Percentiles rank a stretch among this genome's conserved stretches.
These are phyloP conservation scores for Ampelomyces quisqualis DNA, from an alignment of 2,329 filamentous ascomycete genomes.

Conservation along the genomic window DNA sequence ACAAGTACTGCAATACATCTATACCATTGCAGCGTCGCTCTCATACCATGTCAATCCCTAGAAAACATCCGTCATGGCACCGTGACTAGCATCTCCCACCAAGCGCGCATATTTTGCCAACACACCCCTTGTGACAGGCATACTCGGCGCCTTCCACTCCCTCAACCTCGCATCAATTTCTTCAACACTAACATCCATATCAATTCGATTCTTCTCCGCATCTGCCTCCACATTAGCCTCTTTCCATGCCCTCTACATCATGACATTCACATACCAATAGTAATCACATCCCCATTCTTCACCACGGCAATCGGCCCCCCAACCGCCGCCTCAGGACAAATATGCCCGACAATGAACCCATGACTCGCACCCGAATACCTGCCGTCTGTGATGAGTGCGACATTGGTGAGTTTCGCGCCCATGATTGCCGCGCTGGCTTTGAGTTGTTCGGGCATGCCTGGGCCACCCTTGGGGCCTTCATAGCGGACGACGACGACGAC, in stretches of 20 bases:
- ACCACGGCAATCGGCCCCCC: constrained; percentile 88
- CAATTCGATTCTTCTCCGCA: constrained; percentile 70
- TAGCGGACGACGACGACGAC: constrained; percentile 89
- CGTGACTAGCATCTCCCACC: constrained; percentile 88
- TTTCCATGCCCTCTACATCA: background rate
- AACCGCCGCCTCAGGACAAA: constrained; percentile 84
- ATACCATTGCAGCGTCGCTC: background rate
- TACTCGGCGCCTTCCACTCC: constrained; percentile 69
- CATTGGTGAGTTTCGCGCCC: constrained; percentile 83
- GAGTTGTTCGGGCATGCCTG: constrained; percentile 94
- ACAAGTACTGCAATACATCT: background rate
- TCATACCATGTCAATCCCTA: constrained; percentile 23
- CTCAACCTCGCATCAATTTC: constrained; percentile 66
- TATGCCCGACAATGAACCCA: constrained; percentile 91
- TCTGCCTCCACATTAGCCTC: constrained; percentile 37
- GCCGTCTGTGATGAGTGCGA: constrained; percentile 90
- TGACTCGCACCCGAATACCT: constrained; percentile 85
- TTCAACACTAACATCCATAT: constrained; percentile 70
- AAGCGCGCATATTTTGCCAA: constrained; percentile 86
- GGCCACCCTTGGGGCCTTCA: constrained; percentile 89
- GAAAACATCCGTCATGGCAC: constrained; percentile 82
- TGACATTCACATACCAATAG: constrained; percentile 57
- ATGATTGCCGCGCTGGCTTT: constrained; percentile 87
- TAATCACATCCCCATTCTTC: constrained; percentile 74
- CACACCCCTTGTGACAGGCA: constrained; percentile 75